Percentiles rank a stretch among this genome's conserved stretches.
These are phyloP conservation scores for Gastrolobium bilobum DNA, from an alignment of 306 rosid genomes.

Conservation along the genomic window DNA sequence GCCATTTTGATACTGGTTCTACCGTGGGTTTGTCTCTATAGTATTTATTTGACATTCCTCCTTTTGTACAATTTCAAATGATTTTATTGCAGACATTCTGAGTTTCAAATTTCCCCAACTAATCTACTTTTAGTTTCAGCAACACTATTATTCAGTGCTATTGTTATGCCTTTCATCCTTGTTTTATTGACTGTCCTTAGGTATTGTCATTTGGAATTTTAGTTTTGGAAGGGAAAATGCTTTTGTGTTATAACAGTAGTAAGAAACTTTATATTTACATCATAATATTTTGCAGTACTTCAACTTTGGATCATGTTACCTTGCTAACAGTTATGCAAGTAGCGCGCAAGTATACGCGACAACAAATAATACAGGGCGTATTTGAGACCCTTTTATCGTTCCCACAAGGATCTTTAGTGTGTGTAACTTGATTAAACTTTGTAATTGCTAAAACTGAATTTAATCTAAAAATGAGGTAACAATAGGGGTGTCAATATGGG, in stretches of 20 bases:
- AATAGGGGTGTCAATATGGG: too few species aligned
- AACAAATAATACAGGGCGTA: too few species aligned
- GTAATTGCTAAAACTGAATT: too few species aligned
- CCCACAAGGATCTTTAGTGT: too few species aligned
- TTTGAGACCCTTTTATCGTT: too few species aligned
- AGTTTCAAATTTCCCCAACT: background rate
- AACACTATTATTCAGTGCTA: background rate
- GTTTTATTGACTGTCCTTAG: background rate
- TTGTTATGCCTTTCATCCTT: background rate
- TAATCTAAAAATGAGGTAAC: too few species aligned
- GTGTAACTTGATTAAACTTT: too few species aligned
- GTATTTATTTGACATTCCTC: too few species aligned
- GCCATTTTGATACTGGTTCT: background rate
- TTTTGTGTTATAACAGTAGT: background rate
- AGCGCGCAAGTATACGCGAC: too few species aligned
- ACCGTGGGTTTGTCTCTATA: too few species aligned
- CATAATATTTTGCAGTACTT: conserved; percentile 22
- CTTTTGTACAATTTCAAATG: background rate
- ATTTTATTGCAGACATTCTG: background rate
- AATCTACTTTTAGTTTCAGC: background rate
- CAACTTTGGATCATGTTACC: conserved; percentile 52
- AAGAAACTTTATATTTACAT: background rate
- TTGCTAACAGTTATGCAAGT: too few species aligned
- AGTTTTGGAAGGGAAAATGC: background rate
- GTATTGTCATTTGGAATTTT: background rate